These are phyloP conservation scores for Suillus discolor DNA, from an alignment of 768 basidiomycete species.

Conservation along the genomic window DNA sequence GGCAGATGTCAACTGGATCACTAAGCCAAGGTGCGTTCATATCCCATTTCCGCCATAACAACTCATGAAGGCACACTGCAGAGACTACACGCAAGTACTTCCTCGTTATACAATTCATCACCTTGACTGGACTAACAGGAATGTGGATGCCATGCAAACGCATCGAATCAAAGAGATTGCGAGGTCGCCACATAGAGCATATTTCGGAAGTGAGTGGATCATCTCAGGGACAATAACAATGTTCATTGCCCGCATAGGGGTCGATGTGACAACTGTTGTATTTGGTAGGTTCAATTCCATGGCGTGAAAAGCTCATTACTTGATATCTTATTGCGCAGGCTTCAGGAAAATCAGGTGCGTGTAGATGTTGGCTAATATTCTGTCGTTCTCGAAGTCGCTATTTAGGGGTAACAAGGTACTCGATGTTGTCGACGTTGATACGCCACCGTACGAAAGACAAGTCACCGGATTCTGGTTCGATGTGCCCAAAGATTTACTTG, in stretches of 20 bases:
- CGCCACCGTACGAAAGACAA: constrained; percentile 73
- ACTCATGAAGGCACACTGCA: constrained; percentile 24
- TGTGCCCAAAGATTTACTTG: constrained; percentile 55
- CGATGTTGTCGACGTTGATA: constrained; percentile 78
- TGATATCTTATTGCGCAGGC: constrained; percentile 42
- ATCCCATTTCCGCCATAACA: neutral
- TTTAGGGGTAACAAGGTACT: constrained; percentile 63
- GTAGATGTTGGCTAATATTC: neutral
- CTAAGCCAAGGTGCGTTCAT: constrained; percentile 57
- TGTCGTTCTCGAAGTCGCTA: constrained; percentile 6
- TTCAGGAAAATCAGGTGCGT: constrained; percentile 78
- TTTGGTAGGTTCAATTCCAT: constrained; percentile 55
- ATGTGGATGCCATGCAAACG: constrained; percentile 78
- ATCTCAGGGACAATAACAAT: neutral
- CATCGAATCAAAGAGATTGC: constrained; percentile 71
- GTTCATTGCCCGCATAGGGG: constrained; percentile 40
- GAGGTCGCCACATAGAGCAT: constrained; percentile 54
- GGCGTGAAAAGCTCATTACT: neutral
- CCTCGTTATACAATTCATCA: neutral
- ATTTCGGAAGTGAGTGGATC: constrained; percentile 67
- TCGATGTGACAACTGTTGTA: constrained; percentile 67
- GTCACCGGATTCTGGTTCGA: constrained; percentile 83
- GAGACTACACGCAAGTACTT: constrained; percentile 72
- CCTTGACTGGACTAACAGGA: constrained; percentile 40
- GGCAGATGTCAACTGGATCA: constrained; percentile 85